Conservation (phyloP, 306 rosid genomes). For the Quercus variabilis region DNA sequence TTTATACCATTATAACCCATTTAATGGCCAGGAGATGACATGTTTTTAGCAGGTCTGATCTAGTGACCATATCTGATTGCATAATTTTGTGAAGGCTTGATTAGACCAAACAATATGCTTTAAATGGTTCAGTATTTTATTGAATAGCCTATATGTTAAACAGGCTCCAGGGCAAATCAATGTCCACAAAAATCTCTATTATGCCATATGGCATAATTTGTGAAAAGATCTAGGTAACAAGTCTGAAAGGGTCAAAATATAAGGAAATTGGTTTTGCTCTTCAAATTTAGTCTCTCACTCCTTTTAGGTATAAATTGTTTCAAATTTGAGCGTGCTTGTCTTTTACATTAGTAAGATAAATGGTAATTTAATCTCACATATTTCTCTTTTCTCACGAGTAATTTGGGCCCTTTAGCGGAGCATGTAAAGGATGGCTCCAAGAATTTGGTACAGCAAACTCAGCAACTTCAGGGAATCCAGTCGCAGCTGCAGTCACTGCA, state of each 20-base stretch:
- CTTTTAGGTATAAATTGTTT: not conserved
- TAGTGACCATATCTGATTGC: not conserved
- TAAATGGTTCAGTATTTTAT: not conserved
- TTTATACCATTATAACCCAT: not conserved
- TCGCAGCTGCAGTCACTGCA: conserved; percentile 63
- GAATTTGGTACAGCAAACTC: conserved; percentile 57
- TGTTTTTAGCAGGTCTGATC: not conserved
- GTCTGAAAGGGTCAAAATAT: not conserved
- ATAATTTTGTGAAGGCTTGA: not conserved
- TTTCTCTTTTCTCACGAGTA: conserved; percentile 38
- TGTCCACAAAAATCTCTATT: not conserved
- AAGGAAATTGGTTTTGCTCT: not conserved
- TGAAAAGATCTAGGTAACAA: not conserved
- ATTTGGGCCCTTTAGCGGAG: conserved; percentile 64
- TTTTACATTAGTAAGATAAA: not conserved
- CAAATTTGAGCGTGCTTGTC: not conserved
- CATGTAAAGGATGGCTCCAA: conserved; percentile 74
- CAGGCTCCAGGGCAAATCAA: not conserved
- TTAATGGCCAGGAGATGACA: not conserved
- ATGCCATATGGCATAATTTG: not conserved
- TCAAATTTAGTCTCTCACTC: not conserved
- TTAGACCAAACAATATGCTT: not conserved
- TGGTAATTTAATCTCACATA: conserved; percentile 11
- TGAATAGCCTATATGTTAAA: not conserved
- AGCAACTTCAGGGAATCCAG: conserved; percentile 59